phyloP scores from a whole-genome alignment of 805 yeast species.

The Tetrapisispora nanseiensis region DNA sequence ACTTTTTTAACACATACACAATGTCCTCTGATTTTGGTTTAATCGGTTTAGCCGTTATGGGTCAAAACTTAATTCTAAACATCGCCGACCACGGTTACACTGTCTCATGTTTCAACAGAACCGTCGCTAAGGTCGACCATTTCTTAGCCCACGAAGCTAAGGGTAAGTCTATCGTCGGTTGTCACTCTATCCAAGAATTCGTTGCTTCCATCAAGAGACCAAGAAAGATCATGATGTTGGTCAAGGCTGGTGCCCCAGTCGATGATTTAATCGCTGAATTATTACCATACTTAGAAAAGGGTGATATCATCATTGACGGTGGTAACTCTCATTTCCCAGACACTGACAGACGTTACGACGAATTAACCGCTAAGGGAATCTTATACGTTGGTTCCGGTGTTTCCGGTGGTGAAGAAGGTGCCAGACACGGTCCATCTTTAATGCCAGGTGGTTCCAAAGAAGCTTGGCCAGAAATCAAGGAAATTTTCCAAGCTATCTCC shows the following conservation, averaged over 20 bases:
- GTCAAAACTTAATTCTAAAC: conserved; percentile 93
- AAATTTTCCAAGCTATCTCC: conserved; percentile 88
- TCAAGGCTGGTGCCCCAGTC: conserved; percentile 94
- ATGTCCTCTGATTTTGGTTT: conserved; percentile 82
- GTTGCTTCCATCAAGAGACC: conserved; percentile 88
- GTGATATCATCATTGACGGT: conserved; percentile 98
- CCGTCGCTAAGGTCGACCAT: conserved; percentile 89
- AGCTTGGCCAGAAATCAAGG: conserved; percentile 98
- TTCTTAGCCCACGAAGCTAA: conserved; percentile 92
- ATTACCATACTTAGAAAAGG: conserved; percentile 85
- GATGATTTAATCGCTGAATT: conserved; percentile 83
- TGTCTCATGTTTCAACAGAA: conserved; percentile 98
- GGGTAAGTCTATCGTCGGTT: conserved; percentile 94
- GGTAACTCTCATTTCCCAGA: conserved; percentile 99
- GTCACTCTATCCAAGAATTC: conserved; percentile 84
- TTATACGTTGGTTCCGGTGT: conserved; percentile 97
- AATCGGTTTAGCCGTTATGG: conserved; percentile 99
- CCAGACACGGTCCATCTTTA: conserved; percentile 96
- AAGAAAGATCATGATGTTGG: conserved; percentile 87
- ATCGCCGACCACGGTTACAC: conserved; percentile 98
- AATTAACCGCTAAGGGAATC: conserved; percentile 78
- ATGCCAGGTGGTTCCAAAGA: conserved; percentile 99
- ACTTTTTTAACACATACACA: background rate
- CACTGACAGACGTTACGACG: conserved; percentile 91
- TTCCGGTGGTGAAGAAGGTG: conserved; percentile 99